These are phyloP conservation scores for Xylaria grammica DNA, from an alignment of 495 filamentous ascomycete species.

Conservation along the genomic window DNA sequence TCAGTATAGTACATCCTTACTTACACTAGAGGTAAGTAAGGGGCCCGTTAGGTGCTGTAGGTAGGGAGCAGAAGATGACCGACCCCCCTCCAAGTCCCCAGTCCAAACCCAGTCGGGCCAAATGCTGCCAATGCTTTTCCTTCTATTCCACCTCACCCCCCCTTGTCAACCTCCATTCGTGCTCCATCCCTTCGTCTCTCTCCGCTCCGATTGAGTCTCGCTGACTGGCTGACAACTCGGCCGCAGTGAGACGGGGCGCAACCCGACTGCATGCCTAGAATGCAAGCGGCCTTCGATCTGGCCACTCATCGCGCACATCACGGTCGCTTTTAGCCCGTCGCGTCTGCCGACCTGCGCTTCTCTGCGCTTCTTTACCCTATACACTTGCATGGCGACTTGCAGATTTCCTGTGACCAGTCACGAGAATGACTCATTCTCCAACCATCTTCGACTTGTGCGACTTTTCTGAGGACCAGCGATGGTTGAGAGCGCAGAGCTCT, in stretches of 20 bases:
- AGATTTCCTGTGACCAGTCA: constrained; percentile 30
- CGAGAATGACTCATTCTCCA: constrained; percentile 40
- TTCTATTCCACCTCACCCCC: neutral
- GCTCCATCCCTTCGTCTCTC: constrained; percentile 13
- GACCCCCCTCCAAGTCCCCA: too few species aligned
- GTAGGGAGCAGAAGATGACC: too few species aligned
- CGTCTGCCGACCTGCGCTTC: constrained; percentile 33
- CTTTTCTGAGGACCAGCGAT: constrained; percentile 34
- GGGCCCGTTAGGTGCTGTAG: too few species aligned
- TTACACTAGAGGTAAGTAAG: too few species aligned
- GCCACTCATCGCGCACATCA: constrained; percentile 37
- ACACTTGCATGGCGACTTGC: constrained; percentile 34
- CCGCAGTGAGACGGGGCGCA: constrained; percentile 36
- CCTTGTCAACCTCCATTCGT: neutral
- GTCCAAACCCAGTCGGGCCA: too few species aligned
- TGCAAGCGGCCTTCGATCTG: constrained; percentile 28
- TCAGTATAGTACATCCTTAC: too few species aligned
- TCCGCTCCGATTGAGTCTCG: constrained; percentile 32
- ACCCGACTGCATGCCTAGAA: constrained; percentile 29
- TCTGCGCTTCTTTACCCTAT: constrained; percentile 30
- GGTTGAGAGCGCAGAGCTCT: constrained; percentile 18
- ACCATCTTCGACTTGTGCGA: constrained; percentile 34
- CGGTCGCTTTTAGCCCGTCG: constrained; percentile 32
- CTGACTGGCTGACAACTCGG: constrained; percentile 31
- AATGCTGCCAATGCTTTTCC: too few species aligned